Base-by-base conservation (phyloP, 2,329 filamentous ascomycete species). In the Hypoxylon sp. region DNA sequence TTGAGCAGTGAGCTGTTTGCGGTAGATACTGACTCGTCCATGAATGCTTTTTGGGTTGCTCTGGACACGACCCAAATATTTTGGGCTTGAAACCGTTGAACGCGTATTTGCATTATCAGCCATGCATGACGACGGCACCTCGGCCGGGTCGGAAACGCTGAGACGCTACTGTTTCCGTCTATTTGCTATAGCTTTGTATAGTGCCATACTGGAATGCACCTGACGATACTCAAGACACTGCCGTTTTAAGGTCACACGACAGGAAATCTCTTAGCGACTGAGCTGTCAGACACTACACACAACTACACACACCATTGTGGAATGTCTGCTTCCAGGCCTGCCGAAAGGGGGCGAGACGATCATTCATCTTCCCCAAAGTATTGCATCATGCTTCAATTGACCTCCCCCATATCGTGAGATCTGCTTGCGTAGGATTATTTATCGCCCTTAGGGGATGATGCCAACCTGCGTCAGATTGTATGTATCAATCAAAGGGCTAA, bases 331-430 rank as follows among this genome's bases (percentile, higher is more conserved):
- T 75, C 73, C 73, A 73, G 71, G 72, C 65, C 68, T 75, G 68
- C 75, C 74, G 57, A 73, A 76, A 74, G 62, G 66, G 40, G 73
- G 73, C 55, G 66, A 73, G 69, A 69, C 58, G 72, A 76, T 75
- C 68, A 74, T 58, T 72, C 69, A 65, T 63, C 61, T 40, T 58
- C 57, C 59, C 69, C 66, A 61, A 66, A 57, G 68, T 64, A 71
- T 76, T 76, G 74, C 75, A 76, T 77, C 75, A 77, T 77, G 65
- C 57, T 44, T 73, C 66, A 69, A 69, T 60, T 64, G 31, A 25
- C n/a, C 40, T 63, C 20, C 37, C 54, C 42, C 50, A 54, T 31
- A 72, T 70, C 68, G 70, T 63, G 70, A 66, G 68, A 68, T 73
- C 70, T 68, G 56, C 67, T 67, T 51, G 35, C 22, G 57, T 60